These are phyloP conservation scores for Hemisphaericaspora xylofermentans DNA, from an alignment of 1,139 yeast genomes.

Conservation along the genomic window DNA sequence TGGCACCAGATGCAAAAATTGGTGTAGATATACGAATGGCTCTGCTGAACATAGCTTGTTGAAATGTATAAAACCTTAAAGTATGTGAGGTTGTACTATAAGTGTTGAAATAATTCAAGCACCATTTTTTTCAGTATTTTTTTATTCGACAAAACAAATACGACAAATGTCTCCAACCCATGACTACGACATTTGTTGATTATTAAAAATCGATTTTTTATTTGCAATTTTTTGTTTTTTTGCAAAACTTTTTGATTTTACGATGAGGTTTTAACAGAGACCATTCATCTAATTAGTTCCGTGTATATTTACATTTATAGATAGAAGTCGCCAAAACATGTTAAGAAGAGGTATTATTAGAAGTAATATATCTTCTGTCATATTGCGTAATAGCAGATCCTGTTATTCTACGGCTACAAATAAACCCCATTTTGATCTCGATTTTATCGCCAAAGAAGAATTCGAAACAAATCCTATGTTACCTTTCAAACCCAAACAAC, in stretches of 20 bases:
- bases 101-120: too few species aligned
- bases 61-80: neutral
- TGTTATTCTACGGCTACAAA: neutral
- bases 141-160: slow-evolving; percentile 2
- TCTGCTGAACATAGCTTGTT: slow-evolving; percentile 9
- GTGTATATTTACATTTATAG: too few species aligned
- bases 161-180: neutral
- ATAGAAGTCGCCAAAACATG: neutral
- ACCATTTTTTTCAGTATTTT: neutral
- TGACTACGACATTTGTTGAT: neutral
- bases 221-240: too few species aligned
- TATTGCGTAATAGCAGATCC: neutral
- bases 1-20: slow-evolving; percentile 10
- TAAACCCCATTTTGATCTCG: neutral
- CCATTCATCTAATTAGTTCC: neutral
- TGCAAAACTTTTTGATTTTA: neutral
- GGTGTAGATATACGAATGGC: slow-evolving; percentile 12
- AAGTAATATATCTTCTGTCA: neutral
- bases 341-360: neutral
- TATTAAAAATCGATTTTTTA: neutral
- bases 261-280: neutral
- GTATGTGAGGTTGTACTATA: neutral
- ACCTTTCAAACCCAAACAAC: neutral
- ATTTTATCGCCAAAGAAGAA: neutral
- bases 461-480: neutral